Conservation (phyloP, 2,329 filamentous ascomycete genomes). For the Cladosporium sp. region DNA sequence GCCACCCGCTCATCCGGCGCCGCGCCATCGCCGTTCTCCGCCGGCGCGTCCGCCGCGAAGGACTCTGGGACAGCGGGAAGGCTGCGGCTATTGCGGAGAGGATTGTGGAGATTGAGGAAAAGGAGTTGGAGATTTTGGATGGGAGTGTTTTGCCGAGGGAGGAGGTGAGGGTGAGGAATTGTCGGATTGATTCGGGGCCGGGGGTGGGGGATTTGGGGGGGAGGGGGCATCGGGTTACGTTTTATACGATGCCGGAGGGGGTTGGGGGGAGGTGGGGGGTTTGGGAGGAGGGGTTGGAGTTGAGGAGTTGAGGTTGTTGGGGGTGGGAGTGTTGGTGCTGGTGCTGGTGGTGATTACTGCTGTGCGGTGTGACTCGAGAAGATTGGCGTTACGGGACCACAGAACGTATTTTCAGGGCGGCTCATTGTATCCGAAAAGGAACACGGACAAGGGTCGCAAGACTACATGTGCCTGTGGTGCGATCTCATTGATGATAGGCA, state of each 20-base stretch:
- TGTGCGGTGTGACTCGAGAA: neutral
- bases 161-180: constrained; percentile 21
- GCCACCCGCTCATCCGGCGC: constrained; percentile 25
- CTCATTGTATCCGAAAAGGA: no score
- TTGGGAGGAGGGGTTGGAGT: constrained; percentile 22
- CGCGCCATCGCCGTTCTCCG: constrained; percentile 27
- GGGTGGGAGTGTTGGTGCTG: no score
- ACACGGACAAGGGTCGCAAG: no score
- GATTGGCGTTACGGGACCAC: no score
- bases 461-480: no score
- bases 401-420: neutral
- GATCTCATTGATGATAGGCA: no score
- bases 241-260: constrained; percentile 23
- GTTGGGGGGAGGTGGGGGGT: constrained; percentile 19
- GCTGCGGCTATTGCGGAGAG: constrained; percentile 25
- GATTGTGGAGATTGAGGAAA: constrained; percentile 23
- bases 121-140: constrained; percentile 17
- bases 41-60: constrained; percentile 23
- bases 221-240: constrained; percentile 19
- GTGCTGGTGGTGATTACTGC: no score
- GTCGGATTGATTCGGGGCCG: constrained; percentile 19
- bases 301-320: constrained; percentile 2
- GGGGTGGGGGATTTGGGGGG: constrained; percentile 13
- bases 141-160: constrained; percentile 22
- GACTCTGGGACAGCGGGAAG: constrained; percentile 23